Percentiles rank a stretch among this genome's conserved stretches.
Evolutionary conservation across 257 asterid species (phyloP).

Genomic region (Echites panduratus): DNA sequence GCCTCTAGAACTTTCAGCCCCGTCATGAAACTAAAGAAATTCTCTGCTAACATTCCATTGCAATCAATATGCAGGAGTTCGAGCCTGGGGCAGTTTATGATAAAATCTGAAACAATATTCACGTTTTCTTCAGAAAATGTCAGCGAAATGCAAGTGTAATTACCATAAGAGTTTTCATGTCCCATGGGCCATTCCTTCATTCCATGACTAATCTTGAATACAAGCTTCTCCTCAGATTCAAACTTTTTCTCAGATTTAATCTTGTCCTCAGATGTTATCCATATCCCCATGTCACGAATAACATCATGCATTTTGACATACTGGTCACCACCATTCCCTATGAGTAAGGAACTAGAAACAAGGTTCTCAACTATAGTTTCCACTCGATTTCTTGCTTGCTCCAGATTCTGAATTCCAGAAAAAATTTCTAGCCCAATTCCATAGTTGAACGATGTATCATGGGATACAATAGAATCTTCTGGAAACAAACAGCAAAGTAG

Average conservation of each 20-base stretch:
- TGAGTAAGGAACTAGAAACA: slow-evolving; percentile 15
- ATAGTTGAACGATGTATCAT: slow-evolving; percentile 14
- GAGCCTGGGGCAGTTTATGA: background rate
- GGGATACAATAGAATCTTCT: slow-evolving; percentile 14
- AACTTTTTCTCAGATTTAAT: background rate
- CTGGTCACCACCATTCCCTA: background rate
- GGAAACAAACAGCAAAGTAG: slow-evolving; percentile 27
- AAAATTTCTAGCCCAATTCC: slow-evolving; percentile 14
- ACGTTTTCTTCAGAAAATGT: background rate
- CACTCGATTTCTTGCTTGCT: slow-evolving; percentile 11
- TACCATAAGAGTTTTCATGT: background rate
- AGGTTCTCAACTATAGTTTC: background rate
- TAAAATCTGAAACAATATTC: background rate
- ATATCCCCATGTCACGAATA: slow-evolving; percentile 16
- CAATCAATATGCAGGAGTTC: background rate
- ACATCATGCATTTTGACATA: slow-evolving; percentile 5
- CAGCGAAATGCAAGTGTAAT: slow-evolving; percentile 4
- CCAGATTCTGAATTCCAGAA: background rate
- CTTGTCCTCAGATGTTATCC: background rate
- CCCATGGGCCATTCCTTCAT: background rate
- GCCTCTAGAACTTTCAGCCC: slow-evolving; percentile 10
- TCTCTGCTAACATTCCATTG: too few species aligned
- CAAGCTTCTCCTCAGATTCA: slow-evolving; percentile 2
- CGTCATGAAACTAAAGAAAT: background rate
- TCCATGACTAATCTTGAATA: slow-evolving; percentile 3